Percentiles rank a stretch among this genome's conserved stretches.
These are phyloP conservation scores for Helicostylum pulchrum DNA, from an alignment of 192 early-diverging fungal species.

Conservation along the genomic window DNA sequence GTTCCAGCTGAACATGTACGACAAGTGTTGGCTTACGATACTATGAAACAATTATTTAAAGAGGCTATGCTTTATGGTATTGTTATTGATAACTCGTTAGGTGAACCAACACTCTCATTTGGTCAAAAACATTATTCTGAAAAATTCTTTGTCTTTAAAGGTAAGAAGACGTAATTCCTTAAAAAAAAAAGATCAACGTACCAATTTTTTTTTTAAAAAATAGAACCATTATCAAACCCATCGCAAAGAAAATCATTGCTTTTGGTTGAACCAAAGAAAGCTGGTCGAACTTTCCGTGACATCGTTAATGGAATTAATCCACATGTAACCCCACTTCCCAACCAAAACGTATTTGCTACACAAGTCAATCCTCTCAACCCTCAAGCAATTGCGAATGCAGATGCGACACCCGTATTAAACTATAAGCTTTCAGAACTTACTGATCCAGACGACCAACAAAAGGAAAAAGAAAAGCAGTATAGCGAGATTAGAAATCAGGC, in stretches of 20 bases:
- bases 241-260: constrained; percentile 4
- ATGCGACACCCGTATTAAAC: neutral
- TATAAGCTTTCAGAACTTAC: neutral
- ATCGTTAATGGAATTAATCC: constrained; percentile 19
- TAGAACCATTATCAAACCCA: constrained; percentile 32
- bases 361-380: neutral
- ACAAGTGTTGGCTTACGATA: constrained; percentile 36
- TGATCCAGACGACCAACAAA: neutral
- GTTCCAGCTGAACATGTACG: constrained; percentile 26
- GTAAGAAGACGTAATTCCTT: neutral
- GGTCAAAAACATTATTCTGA: constrained; percentile 21
- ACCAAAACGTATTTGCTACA: neutral
- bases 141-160: constrained; percentile 13
- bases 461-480: constrained; percentile 2
- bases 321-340: neutral
- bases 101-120: constrained; percentile 29
- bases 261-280: constrained; percentile 30
- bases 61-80: constrained; percentile 39
- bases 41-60: constrained; percentile 32
- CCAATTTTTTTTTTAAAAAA: neutral
- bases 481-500: constrained; percentile 3
- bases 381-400: neutral
- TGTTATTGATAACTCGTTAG: constrained; percentile 3
- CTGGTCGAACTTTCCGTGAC: neutral
- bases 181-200: neutral